Evolutionary conservation across 257 asterid species (phyloP).

Genomic region (Solanum dulcamara): DNA sequence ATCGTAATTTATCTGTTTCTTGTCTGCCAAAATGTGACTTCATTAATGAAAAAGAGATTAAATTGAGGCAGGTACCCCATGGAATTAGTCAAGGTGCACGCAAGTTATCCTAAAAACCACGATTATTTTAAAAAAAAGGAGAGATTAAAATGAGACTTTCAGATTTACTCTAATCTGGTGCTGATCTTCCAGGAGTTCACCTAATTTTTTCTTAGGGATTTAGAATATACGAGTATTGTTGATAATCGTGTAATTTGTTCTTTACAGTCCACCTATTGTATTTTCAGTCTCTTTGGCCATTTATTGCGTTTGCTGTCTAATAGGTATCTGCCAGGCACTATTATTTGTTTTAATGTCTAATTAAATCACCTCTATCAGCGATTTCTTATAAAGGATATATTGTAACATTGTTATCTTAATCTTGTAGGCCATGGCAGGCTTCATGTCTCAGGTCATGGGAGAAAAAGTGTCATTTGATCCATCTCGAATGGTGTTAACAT

Average conservation of each 20-base stretch:
- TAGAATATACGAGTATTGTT: background rate
- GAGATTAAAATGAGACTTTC: background rate
- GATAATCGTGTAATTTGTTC: background rate
- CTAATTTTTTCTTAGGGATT: background rate
- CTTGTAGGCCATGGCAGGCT: constrained; percentile 77
- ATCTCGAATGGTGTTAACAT: constrained; percentile 49
- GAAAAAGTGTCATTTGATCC: constrained; percentile 58
- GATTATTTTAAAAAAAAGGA: background rate
- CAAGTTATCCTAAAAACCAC: background rate
- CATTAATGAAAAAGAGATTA: background rate
- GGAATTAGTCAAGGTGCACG: background rate
- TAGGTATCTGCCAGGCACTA: background rate
- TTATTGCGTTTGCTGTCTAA: background rate
- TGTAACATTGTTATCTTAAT: background rate
- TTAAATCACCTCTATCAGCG: background rate
- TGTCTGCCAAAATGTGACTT: background rate
- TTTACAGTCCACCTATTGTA: background rate
- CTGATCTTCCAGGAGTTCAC: background rate
- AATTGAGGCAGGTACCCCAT: background rate
- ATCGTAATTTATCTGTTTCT: background rate
- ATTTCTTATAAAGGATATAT: background rate
- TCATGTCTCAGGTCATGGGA: constrained; percentile 81
- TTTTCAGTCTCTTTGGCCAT: background rate
- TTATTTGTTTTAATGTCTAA: background rate
- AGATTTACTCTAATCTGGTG: background rate